phyloP scores from a whole-genome alignment of 2,329 filamentous ascomycete genomes.

The Epichloe festucae region DNA sequence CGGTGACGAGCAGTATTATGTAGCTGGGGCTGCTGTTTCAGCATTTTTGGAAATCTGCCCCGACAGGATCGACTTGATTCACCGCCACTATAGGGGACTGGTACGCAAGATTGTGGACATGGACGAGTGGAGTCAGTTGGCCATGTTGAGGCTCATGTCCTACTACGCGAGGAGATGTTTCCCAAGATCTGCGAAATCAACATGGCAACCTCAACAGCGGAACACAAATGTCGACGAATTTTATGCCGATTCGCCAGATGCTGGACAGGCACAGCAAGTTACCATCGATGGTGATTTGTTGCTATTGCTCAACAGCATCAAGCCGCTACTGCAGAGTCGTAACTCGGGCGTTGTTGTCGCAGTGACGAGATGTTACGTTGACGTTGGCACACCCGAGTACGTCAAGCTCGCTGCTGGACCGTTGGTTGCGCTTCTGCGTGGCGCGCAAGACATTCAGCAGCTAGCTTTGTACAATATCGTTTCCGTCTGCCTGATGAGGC shows the following conservation, averaged over 20 bases:
- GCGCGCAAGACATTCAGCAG: constrained; percentile 76
- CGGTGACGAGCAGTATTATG: constrained; percentile 88
- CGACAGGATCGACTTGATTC: constrained; percentile 74
- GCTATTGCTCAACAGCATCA: constrained; percentile 65
- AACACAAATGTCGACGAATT: constrained; percentile 51
- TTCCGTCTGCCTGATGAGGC: constrained; percentile 67
- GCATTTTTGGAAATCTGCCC: constrained; percentile 86
- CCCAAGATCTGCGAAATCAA: constrained; percentile 51
- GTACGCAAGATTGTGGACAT: constrained; percentile 92
- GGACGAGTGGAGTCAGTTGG: constrained; percentile 96
- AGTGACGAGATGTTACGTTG: constrained; percentile 72
- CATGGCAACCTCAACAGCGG: constrained; percentile 26
- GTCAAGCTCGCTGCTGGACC: constrained; percentile 67
- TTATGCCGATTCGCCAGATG: constrained; percentile 54
- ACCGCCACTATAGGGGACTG: constrained; percentile 74
- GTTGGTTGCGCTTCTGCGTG: constrained; percentile 71
- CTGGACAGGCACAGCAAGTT: constrained; percentile 32
- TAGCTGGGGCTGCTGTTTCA: constrained; percentile 84
- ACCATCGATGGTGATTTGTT: constrained; percentile 71
- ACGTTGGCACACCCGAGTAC: constrained; percentile 69
- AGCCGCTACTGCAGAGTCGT: constrained; percentile 76
- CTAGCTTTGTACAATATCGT: constrained; percentile 91
- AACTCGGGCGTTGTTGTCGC: constrained; percentile 92
- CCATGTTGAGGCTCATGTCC: constrained; percentile 69
- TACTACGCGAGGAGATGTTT: constrained; percentile 82